phyloP scores from a whole-genome alignment of 2,329 filamentous ascomycete genomes.

The Xylaria sp. region DNA sequence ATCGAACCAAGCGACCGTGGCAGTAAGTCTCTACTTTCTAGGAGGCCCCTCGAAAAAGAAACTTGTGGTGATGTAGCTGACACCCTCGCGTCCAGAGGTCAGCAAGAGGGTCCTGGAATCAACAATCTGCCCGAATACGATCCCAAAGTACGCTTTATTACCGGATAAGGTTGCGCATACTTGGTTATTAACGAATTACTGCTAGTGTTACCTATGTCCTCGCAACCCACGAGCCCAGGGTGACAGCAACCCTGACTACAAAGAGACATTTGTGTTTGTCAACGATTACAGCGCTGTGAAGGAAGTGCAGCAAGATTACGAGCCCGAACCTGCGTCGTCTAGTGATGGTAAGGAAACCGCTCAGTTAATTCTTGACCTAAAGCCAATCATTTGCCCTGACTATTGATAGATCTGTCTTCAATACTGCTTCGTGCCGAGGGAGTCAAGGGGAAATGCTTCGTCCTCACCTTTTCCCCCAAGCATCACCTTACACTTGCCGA shows the following conservation, averaged over 20 bases:
- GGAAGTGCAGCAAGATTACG: constrained; percentile 87
- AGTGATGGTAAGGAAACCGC: constrained; percentile 51
- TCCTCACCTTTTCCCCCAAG: constrained; percentile 90
- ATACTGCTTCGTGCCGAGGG: constrained; percentile 83
- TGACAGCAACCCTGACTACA: constrained; percentile 86
- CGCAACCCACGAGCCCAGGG: constrained; percentile 90
- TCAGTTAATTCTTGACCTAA: neutral
- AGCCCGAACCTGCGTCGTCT: constrained; percentile 53
- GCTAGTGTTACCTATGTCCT: constrained; percentile 91
- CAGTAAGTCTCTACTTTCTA: constrained; percentile 72
- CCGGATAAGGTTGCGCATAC: constrained; percentile 4
- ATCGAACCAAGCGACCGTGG: constrained; percentile 97
- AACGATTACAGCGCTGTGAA: constrained; percentile 99
- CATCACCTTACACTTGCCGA: constrained; percentile 95
- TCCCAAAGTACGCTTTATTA: constrained; percentile 63
- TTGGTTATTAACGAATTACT: constrained; percentile 2
- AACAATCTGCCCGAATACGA: constrained; percentile 83
- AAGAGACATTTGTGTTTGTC: constrained; percentile 90
- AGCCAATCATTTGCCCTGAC: neutral
- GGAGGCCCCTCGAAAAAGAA: constrained; percentile 3
- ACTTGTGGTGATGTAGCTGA: constrained; percentile 19
- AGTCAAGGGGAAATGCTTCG: constrained; percentile 95
- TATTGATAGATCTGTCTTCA: constrained; percentile 72
- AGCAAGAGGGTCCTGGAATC: constrained; percentile 77
- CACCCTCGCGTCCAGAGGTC: constrained; percentile 65